A percentile compares a stretch with the other conserved stretches of the same genome.
These are phyloP conservation scores for Quercus glauca DNA, from an alignment of 306 rosid genomes.

Conservation along the genomic window DNA sequence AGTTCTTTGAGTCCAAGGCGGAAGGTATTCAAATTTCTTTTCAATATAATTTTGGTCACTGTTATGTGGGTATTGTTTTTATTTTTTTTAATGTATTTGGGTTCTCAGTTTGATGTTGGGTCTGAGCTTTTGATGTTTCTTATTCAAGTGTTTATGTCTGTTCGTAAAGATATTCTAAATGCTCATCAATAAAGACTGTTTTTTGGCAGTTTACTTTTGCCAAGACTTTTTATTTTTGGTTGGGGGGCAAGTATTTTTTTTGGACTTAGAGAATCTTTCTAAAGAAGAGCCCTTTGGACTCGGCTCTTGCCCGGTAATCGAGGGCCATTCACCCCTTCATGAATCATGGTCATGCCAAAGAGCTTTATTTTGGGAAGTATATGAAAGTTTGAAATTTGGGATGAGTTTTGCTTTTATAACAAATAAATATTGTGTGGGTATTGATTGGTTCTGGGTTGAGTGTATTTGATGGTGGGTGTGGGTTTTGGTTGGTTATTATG, in stretches of 20 bases:
- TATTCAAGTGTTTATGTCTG: neutral
- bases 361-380: neutral
- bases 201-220: neutral
- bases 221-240: too few species aligned
- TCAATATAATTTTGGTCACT: too few species aligned
- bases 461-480: neutral
- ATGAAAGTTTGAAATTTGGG: neutral
- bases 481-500: neutral
- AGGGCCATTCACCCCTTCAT: too few species aligned
- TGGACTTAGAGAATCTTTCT: too few species aligned
- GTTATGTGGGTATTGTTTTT: neutral
- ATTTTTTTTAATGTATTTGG: neutral
- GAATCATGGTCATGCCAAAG: neutral
- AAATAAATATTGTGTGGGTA: neutral
- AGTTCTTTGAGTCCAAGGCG: constrained; percentile 41
- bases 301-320: too few species aligned
- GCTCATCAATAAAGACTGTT: neutral
- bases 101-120: neutral
- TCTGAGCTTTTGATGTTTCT: neutral
- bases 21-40: constrained; percentile 32
- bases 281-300: too few species aligned
- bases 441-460: neutral
- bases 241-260: too few species aligned
- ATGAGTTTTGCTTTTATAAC: neutral
- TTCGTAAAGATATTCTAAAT: neutral